These are phyloP conservation scores for Tetrapyrgos nigripes DNA, from an alignment of 1,284 basidiomycete genomes.

Conservation along the genomic window DNA sequence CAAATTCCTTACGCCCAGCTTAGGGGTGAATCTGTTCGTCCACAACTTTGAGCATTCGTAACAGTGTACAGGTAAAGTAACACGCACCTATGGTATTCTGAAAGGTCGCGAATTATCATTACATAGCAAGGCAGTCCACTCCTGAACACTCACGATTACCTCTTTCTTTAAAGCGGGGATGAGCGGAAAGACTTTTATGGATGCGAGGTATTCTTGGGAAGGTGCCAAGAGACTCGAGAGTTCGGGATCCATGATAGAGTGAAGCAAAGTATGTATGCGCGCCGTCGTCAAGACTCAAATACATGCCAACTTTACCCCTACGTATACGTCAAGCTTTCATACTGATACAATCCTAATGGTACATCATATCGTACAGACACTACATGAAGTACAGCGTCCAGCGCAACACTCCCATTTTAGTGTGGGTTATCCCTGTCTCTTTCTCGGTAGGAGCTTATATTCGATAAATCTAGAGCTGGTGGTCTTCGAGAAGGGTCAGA, in stretches of 20 bases:
- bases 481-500: conserved; percentile 44
- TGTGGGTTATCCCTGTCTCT: background rate
- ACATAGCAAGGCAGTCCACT: conserved; percentile 11
- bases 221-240: conserved; percentile 53
- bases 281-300: background rate
- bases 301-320: background rate
- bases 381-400: conserved; percentile 7
- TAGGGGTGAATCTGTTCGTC: conserved; percentile 69
- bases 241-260: conserved; percentile 55
- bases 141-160: conserved; percentile 69
- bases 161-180: conserved; percentile 75
- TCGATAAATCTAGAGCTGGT: conserved; percentile 40
- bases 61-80: conserved; percentile 4
- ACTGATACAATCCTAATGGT: conserved; percentile 4
- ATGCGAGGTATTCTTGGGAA: conserved; percentile 58
- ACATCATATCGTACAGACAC: conserved; percentile 9
- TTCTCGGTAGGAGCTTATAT: conserved; percentile 23
- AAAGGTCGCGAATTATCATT: conserved; percentile 24
- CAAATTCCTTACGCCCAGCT: conserved; percentile 76
- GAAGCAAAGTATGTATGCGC: background rate
- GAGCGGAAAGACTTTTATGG: conserved; percentile 77
- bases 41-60: background rate
- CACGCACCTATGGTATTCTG: conserved; percentile 61
- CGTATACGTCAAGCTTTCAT: background rate
- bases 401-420: conserved; percentile 2